Evolutionary conservation across 2,329 filamentous ascomycete species (phyloP).

Genomic region (Beauveria sp.): DNA sequence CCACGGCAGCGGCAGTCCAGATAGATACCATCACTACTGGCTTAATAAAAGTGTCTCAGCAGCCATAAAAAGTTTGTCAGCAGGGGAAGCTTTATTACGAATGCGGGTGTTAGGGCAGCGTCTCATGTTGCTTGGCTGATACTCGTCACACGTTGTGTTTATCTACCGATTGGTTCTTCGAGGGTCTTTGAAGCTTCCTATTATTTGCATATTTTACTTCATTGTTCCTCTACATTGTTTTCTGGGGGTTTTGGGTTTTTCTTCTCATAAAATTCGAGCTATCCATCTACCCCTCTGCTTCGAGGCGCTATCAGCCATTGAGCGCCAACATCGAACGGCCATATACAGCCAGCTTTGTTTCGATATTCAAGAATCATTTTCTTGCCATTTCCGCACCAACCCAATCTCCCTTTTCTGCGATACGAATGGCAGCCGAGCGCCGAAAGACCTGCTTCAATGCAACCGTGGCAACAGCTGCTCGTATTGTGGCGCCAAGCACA

Average conservation of each 20-base stretch:
- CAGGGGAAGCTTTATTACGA: background rate
- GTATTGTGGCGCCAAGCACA: background rate
- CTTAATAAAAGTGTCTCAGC: conserved; percentile 2
- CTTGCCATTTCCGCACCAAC: background rate
- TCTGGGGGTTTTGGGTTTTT: background rate
- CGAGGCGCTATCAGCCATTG: too few relatives aligned
- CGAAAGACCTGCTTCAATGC: background rate
- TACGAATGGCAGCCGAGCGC: background rate
- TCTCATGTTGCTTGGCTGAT: conserved; percentile 1
- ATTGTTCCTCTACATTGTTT: too few relatives aligned
- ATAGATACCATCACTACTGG: background rate
- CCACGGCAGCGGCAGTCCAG: too few relatives aligned
- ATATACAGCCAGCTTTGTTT: too few relatives aligned
- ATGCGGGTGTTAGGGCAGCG: background rate
- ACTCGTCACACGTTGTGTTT: background rate
- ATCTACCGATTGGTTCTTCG: background rate
- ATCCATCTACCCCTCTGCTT: too few relatives aligned
- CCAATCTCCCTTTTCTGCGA: background rate
- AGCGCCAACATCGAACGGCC: too few relatives aligned
- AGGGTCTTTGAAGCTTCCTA: background rate
- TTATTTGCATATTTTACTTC: background rate
- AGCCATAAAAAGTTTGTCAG: conserved; percentile 3
- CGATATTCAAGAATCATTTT: too few relatives aligned
- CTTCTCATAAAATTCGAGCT: too few relatives aligned
- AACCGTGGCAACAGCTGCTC: background rate